Evolutionary conservation across 2,329 filamentous ascomycete genomes (phyloP).

Genomic region (Dactylella cylindrospora): DNA sequence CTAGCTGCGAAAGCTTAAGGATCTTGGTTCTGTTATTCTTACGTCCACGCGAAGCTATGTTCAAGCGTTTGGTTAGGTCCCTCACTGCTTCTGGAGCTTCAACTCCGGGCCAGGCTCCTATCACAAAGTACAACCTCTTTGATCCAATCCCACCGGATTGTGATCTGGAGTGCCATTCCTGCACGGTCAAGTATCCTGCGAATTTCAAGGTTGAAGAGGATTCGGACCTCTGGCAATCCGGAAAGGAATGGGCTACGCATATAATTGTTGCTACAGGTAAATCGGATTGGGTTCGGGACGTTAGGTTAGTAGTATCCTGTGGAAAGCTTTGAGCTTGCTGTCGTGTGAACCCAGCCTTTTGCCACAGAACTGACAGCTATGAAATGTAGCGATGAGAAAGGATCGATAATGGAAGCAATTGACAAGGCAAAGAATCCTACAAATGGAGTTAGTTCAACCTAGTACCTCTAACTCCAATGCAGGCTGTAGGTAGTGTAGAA

Average conservation of each 20-base stretch:
- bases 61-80: slow-evolving; percentile 23
- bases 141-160: slow-evolving; percentile 60
- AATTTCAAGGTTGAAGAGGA: slow-evolving; percentile 72
- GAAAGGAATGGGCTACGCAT: slow-evolving; percentile 64
- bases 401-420: slow-evolving; percentile 78
- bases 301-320: slow-evolving; percentile 61
- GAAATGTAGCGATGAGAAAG: slow-evolving; percentile 67
- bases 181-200: slow-evolving; percentile 75
- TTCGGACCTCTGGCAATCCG: slow-evolving; percentile 65
- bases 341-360: neutral
- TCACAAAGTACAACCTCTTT: slow-evolving; percentile 42
- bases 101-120: slow-evolving; percentile 5
- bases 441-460: slow-evolving; percentile 13
- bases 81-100: slow-evolving; percentile 17
- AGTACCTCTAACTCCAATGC: neutral
- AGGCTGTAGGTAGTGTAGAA: neutral
- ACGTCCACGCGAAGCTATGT: slow-evolving; percentile 24
- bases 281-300: slow-evolving; percentile 88
- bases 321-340: neutral
- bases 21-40: too few species aligned
- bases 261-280: slow-evolving; percentile 92
- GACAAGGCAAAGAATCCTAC: slow-evolving; percentile 49
- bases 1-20: too few species aligned
- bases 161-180: slow-evolving; percentile 79
- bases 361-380: neutral